phyloP scores from a whole-genome alignment of 495 filamentous ascomycete species.

The Hamigera avellanea region DNA sequence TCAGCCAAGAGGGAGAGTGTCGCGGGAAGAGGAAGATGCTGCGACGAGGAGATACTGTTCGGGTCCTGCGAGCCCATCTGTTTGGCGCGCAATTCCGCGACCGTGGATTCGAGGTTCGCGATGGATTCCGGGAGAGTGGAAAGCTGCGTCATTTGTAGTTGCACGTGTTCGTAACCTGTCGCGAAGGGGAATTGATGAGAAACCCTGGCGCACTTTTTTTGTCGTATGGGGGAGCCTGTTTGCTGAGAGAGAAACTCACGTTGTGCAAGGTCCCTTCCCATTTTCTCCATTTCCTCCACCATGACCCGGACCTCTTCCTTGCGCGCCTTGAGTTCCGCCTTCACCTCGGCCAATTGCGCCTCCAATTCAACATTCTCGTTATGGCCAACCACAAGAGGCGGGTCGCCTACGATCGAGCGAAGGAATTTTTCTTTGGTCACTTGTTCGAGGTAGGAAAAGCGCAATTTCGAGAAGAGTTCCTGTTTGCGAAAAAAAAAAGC shows the following conservation, averaged over 20 bases:
- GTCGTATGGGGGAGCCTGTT: too few species aligned
- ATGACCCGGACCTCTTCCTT: constrained; percentile 72
- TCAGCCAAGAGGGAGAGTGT: constrained; percentile 34
- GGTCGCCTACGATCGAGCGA: constrained; percentile 86
- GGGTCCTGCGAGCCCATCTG: constrained; percentile 25
- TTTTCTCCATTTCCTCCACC: constrained; percentile 58
- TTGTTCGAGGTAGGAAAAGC: constrained; percentile 72
- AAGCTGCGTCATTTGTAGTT: constrained; percentile 47
- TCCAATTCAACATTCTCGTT: constrained; percentile 79
- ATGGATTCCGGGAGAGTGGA: constrained; percentile 51
- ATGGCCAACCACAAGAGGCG: constrained; percentile 69
- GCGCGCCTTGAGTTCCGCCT: constrained; percentile 60
- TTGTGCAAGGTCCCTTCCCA: constrained; percentile 46
- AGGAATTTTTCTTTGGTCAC: constrained; percentile 93
- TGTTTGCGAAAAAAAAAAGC: constrained; percentile 17
- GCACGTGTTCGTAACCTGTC: constrained; percentile 50
- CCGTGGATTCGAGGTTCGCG: constrained; percentile 45
- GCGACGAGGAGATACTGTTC: constrained; percentile 18
- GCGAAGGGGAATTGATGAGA: too few species aligned
- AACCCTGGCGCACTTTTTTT: too few species aligned
- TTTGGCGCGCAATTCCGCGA: constrained; percentile 41
- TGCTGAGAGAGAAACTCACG: constrained; percentile 23
- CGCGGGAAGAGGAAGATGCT: constrained; percentile 30
- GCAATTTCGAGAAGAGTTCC: constrained; percentile 91
- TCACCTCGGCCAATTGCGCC: constrained; percentile 53